A percentile compares a stretch with the other conserved stretches of the same genome.
phyloP scores from a whole-genome alignment of 2,329 filamentous ascomycete genomes.

The Fusarium falciforme region DNA sequence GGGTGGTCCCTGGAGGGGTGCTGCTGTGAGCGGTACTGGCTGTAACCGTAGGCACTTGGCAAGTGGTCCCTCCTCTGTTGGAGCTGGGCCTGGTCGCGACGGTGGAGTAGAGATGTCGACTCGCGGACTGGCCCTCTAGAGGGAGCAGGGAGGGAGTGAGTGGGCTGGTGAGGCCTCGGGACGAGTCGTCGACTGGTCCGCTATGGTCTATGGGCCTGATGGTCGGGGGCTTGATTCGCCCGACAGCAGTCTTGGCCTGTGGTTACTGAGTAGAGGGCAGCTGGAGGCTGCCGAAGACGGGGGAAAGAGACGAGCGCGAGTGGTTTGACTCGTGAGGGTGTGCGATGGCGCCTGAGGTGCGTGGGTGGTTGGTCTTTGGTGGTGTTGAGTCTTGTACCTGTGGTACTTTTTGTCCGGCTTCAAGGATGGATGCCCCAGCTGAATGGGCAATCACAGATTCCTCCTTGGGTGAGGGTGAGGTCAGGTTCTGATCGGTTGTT shows the following conservation, averaged over 20 bases:
- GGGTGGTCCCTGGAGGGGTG: conserved; percentile 39
- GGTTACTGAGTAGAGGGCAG: conserved; percentile 22
- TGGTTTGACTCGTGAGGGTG: conserved; percentile 38
- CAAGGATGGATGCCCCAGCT: neutral
- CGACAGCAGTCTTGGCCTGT: conserved; percentile 1
- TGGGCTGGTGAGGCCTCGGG: conserved; percentile 26
- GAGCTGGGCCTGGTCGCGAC: conserved; percentile 28
- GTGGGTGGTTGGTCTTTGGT: conserved; percentile 34
- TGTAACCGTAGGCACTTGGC: conserved; percentile 20
- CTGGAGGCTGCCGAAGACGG: conserved; percentile 18
- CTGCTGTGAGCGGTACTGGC: conserved; percentile 30
- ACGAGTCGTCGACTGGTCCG: conserved; percentile 37
- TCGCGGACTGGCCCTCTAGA: conserved; percentile 2
- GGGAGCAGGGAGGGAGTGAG: conserved; percentile 6
- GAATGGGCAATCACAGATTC: neutral
- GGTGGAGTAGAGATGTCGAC: conserved; percentile 17
- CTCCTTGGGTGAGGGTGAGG: neutral
- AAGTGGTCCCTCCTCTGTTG: conserved; percentile 35
- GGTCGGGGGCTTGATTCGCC: conserved; percentile 20
- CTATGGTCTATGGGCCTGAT: conserved; percentile 23
- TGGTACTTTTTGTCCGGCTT: conserved; percentile 10
- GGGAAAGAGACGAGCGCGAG: conserved; percentile 20
- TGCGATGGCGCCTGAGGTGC: conserved; percentile 24
- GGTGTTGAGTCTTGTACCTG: conserved; percentile 17
- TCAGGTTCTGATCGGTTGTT: neutral